Evolutionary conservation across 352 stramenopile genomes (phyloP).

Genomic region (Phytophthora litchii): DNA sequence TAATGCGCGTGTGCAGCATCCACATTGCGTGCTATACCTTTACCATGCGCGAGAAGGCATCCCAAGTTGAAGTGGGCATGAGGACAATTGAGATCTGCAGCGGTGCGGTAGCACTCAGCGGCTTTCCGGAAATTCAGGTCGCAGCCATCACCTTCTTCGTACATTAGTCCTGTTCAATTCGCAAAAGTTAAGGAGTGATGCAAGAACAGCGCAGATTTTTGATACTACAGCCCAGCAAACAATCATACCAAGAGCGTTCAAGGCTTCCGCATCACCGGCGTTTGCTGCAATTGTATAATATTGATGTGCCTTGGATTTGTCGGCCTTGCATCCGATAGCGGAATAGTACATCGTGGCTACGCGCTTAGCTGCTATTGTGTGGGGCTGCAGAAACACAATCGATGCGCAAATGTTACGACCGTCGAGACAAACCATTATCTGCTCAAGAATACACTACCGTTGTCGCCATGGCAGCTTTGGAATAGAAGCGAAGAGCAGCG

Average conservation of each 20-base stretch:
- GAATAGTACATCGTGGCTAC: conserved; percentile 71
- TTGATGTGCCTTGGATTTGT: conserved; percentile 57
- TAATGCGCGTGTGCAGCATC: conserved; percentile 71
- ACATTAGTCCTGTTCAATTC: conserved; percentile 51
- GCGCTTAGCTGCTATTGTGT: conserved; percentile 54
- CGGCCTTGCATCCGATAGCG: conserved; percentile 48
- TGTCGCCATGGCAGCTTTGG: conserved; percentile 50
- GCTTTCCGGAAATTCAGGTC: conserved; percentile 68
- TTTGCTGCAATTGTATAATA: conserved; percentile 66
- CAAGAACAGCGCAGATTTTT: conserved; percentile 1
- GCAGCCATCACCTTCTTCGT: conserved; percentile 78
- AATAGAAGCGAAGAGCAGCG: conserved; percentile 64
- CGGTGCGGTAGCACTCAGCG: conserved; percentile 57
- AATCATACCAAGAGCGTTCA: conserved; percentile 69
- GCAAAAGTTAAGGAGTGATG: conserved; percentile 3
- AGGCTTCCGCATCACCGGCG: conserved; percentile 55
- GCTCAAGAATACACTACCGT: conserved; percentile 14
- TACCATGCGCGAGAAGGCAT: conserved; percentile 64
- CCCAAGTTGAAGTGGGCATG: conserved; percentile 85
- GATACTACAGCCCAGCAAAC: background rate
- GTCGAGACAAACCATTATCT: background rate
- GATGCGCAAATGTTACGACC: background rate
- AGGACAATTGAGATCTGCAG: conserved; percentile 47
- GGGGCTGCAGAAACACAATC: conserved; percentile 27
- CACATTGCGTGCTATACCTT: conserved; percentile 61